Evolutionary conservation across 2,329 filamentous ascomycete genomes (phyloP).

Genomic region (Graphilbum sp.): DNA sequence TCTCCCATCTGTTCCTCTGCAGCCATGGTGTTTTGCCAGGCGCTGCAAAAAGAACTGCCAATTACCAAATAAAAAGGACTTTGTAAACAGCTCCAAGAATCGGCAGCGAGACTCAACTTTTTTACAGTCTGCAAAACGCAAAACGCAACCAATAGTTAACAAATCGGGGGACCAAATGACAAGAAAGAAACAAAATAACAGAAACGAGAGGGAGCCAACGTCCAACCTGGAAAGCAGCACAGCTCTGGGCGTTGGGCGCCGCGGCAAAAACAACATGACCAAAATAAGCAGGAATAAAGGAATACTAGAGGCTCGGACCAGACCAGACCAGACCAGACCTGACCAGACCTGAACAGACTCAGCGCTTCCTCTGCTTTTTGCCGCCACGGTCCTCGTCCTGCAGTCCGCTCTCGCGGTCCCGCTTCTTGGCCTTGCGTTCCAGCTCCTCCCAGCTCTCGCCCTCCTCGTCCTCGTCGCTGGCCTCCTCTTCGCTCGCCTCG

Average conservation of each 20-base stretch:
- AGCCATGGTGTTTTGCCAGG: too few species aligned
- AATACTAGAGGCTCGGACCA: neutral
- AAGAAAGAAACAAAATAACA: neutral
- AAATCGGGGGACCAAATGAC: neutral
- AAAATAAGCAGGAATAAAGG: neutral
- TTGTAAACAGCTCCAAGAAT: too few species aligned
- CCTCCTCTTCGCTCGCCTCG: constrained; percentile 65
- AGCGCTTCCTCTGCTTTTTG: constrained; percentile 50
- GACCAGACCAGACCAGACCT: too few species aligned
- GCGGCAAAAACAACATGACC: neutral
- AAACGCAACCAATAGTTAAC: neutral
- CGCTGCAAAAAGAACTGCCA: too few species aligned
- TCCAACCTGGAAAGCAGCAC: too few species aligned
- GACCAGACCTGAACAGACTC: constrained; percentile 2
- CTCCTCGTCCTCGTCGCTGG: constrained; percentile 58
- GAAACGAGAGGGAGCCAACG: neutral
- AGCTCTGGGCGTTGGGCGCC: too few species aligned
- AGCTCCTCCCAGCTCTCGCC: constrained; percentile 91
- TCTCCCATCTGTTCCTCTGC: too few species aligned
- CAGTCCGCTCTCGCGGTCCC: constrained; percentile 50
- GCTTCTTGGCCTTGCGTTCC: constrained; percentile 78
- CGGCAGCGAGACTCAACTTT: neutral
- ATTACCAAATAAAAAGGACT: too few species aligned
- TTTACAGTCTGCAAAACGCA: neutral
- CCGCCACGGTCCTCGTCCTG: constrained; percentile 62